Evolutionary conservation across 129 eudicot species (phyloP).

Genomic region (Escallonia rubra): DNA sequence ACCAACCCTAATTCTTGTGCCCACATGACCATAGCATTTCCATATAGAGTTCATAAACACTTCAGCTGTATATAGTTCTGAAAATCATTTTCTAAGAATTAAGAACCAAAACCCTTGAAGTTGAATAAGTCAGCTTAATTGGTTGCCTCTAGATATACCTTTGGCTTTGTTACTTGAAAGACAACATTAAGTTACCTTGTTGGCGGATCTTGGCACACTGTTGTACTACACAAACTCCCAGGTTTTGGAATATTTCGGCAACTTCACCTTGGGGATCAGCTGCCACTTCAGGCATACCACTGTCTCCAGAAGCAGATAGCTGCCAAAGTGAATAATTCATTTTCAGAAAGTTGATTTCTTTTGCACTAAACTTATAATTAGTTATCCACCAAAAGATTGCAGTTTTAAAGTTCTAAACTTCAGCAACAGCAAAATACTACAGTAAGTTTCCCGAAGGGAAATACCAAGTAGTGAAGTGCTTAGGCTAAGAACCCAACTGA

Average conservation of each 20-base stretch:
- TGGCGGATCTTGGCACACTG: constrained; percentile 98
- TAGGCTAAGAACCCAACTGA: too few relatives aligned
- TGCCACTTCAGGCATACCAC: constrained; percentile 95
- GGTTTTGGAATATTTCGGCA: constrained; percentile 75
- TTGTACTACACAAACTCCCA: constrained; percentile 98
- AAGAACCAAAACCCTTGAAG: too few relatives aligned
- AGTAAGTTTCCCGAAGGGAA: too few relatives aligned
- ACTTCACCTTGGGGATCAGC: constrained; percentile 95
- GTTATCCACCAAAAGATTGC: too few relatives aligned
- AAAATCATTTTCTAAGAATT: too few relatives aligned
- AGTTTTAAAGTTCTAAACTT: too few relatives aligned
- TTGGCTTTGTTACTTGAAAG: background rate
- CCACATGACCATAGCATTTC: too few relatives aligned
- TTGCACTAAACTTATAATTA: background rate
- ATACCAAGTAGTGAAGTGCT: too few relatives aligned
- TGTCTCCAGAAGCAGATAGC: constrained; percentile 99
- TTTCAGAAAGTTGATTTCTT: background rate
- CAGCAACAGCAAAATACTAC: too few relatives aligned
- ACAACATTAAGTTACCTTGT: constrained; percentile 55
- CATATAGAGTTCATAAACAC: too few relatives aligned
- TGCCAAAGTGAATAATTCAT: constrained; percentile 17
- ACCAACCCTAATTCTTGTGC: too few relatives aligned
- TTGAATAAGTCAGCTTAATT: background rate
- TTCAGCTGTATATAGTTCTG: too few relatives aligned
- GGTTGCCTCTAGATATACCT: background rate